Percentiles rank a stretch among this genome's conserved stretches.
phyloP scores from a whole-genome alignment of 768 basidiomycete genomes.

The Postia placenta region DNA sequence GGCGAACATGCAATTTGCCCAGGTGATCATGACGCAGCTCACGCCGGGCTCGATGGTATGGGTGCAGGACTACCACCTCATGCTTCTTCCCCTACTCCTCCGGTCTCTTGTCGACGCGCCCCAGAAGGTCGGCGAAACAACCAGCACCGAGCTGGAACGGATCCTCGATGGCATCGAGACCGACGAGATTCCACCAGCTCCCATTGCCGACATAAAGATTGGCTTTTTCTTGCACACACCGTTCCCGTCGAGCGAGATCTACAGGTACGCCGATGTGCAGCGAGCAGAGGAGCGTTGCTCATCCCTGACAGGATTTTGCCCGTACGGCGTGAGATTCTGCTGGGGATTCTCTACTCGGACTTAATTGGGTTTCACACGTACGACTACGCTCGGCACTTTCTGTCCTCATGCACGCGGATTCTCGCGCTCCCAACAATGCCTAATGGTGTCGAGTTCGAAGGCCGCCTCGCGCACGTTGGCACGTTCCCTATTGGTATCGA shows the following conservation, averaged over 20 bases:
- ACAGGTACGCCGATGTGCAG: slow-evolving; percentile 52
- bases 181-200: slow-evolving; percentile 34
- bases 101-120: slow-evolving; percentile 80
- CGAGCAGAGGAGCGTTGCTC: background rate
- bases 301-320: slow-evolving; percentile 71
- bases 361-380: slow-evolving; percentile 99
- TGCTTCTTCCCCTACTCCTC: slow-evolving; percentile 96
- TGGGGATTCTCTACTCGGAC: slow-evolving; percentile 93
- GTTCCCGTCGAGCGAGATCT: slow-evolving; percentile 97
- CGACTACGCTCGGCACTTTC: slow-evolving; percentile 98
- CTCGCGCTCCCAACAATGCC: slow-evolving; percentile 95
- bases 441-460: slow-evolving; percentile 95
- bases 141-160: slow-evolving; percentile 54
- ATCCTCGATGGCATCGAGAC: slow-evolving; percentile 68
- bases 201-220: slow-evolving; percentile 75
- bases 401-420: slow-evolving; percentile 96
- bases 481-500: slow-evolving; percentile 99
- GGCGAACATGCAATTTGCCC: slow-evolving; percentile 92
- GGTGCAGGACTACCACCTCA: slow-evolving; percentile 98
- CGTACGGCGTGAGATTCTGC: slow-evolving; percentile 94
- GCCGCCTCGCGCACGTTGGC: slow-evolving; percentile 92
- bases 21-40: slow-evolving; percentile 75
- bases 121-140: slow-evolving; percentile 47
- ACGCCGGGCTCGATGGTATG: slow-evolving; percentile 92
- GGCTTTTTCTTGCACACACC: slow-evolving; percentile 99